Evolutionary conservation across 2,329 filamentous ascomycete species (phyloP).

Genomic region (Atkinsonella hypoxylon): DNA sequence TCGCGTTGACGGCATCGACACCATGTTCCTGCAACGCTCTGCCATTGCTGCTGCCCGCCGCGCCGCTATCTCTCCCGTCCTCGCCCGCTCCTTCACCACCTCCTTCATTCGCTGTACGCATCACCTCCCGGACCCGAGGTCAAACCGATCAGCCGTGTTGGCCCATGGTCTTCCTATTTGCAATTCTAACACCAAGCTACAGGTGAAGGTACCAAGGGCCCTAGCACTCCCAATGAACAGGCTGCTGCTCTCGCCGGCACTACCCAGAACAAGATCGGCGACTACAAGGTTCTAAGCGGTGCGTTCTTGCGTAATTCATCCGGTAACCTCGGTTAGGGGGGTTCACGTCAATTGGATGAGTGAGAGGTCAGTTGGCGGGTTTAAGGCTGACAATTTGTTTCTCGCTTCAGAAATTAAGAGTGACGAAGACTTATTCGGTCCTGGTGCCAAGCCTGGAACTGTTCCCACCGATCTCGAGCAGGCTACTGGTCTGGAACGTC

Average conservation of each 20-base stretch:
- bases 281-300: constrained; percentile 36
- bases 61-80: constrained; percentile 37
- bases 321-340: constrained; percentile 12
- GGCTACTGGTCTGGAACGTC: constrained; percentile 91
- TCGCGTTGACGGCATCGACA: constrained; percentile 15
- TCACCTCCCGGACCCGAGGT: constrained; percentile 15
- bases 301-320: constrained; percentile 17
- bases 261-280: constrained; percentile 33
- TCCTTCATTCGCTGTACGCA: constrained; percentile 47
- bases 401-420: constrained; percentile 60
- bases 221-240: constrained; percentile 23
- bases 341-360: background rate
- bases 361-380: background rate
- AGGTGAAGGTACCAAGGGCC: constrained; percentile 27
- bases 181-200: constrained; percentile 4
- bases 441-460: constrained; percentile 70
- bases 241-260: constrained; percentile 24
- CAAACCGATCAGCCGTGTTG: background rate
- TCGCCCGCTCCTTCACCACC: constrained; percentile 48
- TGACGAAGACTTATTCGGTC: constrained; percentile 71
- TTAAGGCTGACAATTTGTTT: constrained; percentile 11
- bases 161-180: constrained; percentile 3
- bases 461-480: constrained; percentile 93
- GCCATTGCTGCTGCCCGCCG: constrained; percentile 49
- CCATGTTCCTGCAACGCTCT: constrained; percentile 55